phyloP scores from a whole-genome alignment of 805 yeast genomes.

The Barnettozyma siamensis region DNA sequence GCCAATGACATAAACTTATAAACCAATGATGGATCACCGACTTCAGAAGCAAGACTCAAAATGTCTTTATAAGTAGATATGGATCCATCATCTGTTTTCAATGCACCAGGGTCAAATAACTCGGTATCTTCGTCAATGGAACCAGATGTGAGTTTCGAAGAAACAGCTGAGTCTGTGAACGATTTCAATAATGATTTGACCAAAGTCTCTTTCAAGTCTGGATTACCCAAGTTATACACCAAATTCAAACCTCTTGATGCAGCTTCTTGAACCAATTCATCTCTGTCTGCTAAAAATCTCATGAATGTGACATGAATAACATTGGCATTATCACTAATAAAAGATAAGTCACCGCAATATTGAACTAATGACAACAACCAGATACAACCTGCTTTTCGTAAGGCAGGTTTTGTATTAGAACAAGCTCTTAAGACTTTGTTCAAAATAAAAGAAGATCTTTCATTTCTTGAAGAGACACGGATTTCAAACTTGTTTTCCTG shows the following conservation, averaged over 20 bases:
- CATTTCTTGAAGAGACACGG: constrained; percentile 9
- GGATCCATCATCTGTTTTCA: constrained; percentile 79
- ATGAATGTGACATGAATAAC: constrained; percentile 70
- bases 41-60: constrained; percentile 81
- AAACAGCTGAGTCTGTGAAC: constrained; percentile 61
- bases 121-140: constrained; percentile 73
- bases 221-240: constrained; percentile 71
- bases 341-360: constrained; percentile 49
- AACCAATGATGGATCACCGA: constrained; percentile 91
- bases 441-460: constrained; percentile 32
- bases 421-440: constrained; percentile 46
- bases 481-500: constrained; percentile 20
- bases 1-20: constrained; percentile 93
- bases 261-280: constrained; percentile 85
- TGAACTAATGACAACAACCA: constrained; percentile 82
- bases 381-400: constrained; percentile 72
- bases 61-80: constrained; percentile 90
- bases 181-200: constrained; percentile 69
- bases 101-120: constrained; percentile 74
- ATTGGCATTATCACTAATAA: constrained; percentile 38
- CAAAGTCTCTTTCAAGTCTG: constrained; percentile 60
- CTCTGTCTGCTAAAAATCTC: constrained; percentile 72
- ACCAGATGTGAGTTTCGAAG: constrained; percentile 49
- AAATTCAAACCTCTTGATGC: constrained; percentile 86
- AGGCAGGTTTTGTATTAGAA: constrained; percentile 61